phyloP scores from a whole-genome alignment of 2,329 filamentous ascomycete genomes.

The Trichoderma citrinoviride region DNA sequence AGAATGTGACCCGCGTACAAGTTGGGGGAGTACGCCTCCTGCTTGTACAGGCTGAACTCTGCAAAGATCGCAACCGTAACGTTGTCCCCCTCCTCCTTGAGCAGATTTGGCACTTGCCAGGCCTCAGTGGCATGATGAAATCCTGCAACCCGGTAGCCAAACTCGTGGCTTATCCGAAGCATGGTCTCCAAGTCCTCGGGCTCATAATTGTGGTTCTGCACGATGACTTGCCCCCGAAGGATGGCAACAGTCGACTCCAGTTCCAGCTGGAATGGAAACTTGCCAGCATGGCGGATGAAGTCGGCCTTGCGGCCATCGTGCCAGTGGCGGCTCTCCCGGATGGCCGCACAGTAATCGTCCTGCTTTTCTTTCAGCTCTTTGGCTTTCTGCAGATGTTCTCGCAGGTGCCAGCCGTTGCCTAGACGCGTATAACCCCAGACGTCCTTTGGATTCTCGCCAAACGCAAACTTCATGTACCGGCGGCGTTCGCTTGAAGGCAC shows the following conservation, averaged over 20 bases:
- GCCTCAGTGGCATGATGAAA: constrained; percentile 21
- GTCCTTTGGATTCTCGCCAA: constrained; percentile 45
- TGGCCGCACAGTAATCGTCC: constrained; percentile 19
- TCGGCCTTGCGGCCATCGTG: neutral
- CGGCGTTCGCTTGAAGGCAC: constrained; percentile 33
- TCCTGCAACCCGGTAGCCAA: constrained; percentile 39
- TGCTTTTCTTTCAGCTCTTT: constrained; percentile 21
- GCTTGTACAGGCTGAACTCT: constrained; percentile 43
- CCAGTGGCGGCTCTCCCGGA: neutral
- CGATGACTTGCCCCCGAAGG: constrained; percentile 40
- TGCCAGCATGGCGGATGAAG: constrained; percentile 6
- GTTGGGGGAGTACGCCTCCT: constrained; percentile 42
- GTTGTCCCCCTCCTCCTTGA: constrained; percentile 36
- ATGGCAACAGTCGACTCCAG: constrained; percentile 42
- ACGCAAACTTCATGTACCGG: constrained; percentile 47
- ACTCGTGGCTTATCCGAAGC: constrained; percentile 42
- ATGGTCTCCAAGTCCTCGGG: constrained; percentile 45
- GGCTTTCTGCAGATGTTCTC: constrained; percentile 33
- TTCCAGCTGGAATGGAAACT: constrained; percentile 37
- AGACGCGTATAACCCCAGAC: constrained; percentile 41
- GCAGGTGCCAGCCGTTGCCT: constrained; percentile 40
- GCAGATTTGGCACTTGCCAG: constrained; percentile 21
- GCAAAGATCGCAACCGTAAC: constrained; percentile 45
- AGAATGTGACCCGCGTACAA: constrained; percentile 42
- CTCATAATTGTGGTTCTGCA: constrained; percentile 47